These are phyloP conservation scores for Clonostachys byssicola DNA, from an alignment of 2,329 filamentous ascomycete species.

Conservation along the genomic window DNA sequence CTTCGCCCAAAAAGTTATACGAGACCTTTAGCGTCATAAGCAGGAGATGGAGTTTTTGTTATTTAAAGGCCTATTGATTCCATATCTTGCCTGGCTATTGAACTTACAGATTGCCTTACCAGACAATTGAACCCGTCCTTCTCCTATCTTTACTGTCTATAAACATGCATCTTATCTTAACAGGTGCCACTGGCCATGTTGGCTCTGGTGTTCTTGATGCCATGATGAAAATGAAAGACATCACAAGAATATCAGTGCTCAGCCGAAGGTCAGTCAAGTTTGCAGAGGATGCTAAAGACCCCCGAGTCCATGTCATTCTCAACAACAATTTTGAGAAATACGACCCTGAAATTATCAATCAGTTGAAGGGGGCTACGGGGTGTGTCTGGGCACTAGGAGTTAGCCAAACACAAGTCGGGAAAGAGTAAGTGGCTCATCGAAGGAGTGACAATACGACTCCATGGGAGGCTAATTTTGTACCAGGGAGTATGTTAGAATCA, in stretches of 20 bases:
- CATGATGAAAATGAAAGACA: slow-evolving; percentile 48
- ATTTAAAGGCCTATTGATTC: no score
- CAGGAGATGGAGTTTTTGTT: no score
- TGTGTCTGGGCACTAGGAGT: slow-evolving; percentile 74
- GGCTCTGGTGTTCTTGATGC: slow-evolving; percentile 57
- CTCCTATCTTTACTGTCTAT: no score
- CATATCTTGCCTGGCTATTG: no score
- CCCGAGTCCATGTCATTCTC: slow-evolving; percentile 60
- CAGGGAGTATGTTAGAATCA: slow-evolving; percentile 62
- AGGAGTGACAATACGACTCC: no score
- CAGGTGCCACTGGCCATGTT: slow-evolving; percentile 64
- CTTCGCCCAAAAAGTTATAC: no score
- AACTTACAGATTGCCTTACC: no score
- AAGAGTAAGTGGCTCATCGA: slow-evolving; percentile 31
- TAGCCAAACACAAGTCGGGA: slow-evolving; percentile 52
- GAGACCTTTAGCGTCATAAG: no score
- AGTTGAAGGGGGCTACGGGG: slow-evolving; percentile 60
- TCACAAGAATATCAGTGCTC: slow-evolving; percentile 66
- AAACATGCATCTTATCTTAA: slow-evolving; percentile 61
- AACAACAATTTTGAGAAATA: slow-evolving; percentile 65
- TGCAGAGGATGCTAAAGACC: slow-evolving; percentile 51
- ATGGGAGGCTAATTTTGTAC: not conserved
- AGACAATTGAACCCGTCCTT: no score
- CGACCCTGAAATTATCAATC: slow-evolving; percentile 46
- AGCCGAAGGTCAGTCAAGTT: slow-evolving; percentile 60